A percentile compares a stretch with the other conserved stretches of the same genome.
Evolutionary conservation across 768 basidiomycete species (phyloP).

Genomic region (Tricholoma furcatifolium): DNA sequence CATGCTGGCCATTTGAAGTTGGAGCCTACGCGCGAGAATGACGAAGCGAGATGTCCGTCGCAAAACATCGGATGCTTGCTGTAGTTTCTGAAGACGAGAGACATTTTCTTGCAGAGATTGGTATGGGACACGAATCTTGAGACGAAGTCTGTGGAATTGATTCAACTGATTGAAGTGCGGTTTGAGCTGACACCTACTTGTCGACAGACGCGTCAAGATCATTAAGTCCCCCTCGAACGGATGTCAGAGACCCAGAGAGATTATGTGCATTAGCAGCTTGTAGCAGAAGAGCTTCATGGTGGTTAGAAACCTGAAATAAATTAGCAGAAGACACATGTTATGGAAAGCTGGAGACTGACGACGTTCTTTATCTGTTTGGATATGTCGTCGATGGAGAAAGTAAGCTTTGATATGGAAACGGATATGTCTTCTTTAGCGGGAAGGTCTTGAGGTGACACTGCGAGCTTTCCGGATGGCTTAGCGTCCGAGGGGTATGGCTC

Average conservation of each 20-base stretch:
- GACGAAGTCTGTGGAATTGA: constrained; percentile 56
- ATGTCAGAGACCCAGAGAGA: constrained; percentile 67
- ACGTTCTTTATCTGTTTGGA: constrained; percentile 85
- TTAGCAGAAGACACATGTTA: background rate
- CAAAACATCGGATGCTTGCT: constrained; percentile 81
- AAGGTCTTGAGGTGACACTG: constrained; percentile 43
- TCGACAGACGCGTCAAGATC: constrained; percentile 77
- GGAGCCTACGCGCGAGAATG: constrained; percentile 76
- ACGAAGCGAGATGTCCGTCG: constrained; percentile 85
- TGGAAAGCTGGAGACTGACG: constrained; percentile 44
- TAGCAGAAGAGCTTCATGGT: constrained; percentile 79
- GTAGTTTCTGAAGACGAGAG: constrained; percentile 70
- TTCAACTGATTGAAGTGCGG: constrained; percentile 22
- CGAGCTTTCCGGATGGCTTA: constrained; percentile 30
- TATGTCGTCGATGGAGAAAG: constrained; percentile 87
- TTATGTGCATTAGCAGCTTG: constrained; percentile 75
- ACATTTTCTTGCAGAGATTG: constrained; percentile 72
- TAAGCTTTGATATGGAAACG: constrained; percentile 84
- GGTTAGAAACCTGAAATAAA: constrained; percentile 63
- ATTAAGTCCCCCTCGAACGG: constrained; percentile 66
- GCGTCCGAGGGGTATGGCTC: constrained; percentile 61
- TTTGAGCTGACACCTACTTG: constrained; percentile 47
- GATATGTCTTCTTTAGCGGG: constrained; percentile 83
- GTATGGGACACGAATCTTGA: constrained; percentile 86
- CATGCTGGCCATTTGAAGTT: constrained; percentile 82